Percentiles rank a stretch among this genome's conserved stretches.
Evolutionary conservation across 805 yeast genomes (phyloP).

Genomic region (Maudiozyma saulgeensis): DNA sequence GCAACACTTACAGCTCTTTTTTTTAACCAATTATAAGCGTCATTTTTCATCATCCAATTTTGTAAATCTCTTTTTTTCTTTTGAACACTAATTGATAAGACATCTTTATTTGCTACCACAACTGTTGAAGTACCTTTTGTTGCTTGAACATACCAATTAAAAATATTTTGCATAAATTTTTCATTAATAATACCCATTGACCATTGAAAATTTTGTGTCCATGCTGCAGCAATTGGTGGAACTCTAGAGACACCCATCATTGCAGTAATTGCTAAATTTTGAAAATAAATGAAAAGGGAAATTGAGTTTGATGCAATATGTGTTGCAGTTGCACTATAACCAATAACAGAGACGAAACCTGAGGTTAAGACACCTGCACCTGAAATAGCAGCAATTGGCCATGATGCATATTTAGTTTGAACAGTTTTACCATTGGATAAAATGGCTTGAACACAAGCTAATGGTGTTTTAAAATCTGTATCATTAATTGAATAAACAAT

Average conservation of each 20-base stretch:
- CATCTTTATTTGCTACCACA: constrained; percentile 50
- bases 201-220: constrained; percentile 97
- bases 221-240: constrained; percentile 96
- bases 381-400: constrained; percentile 93
- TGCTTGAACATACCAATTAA: constrained; percentile 90
- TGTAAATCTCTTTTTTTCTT: constrained; percentile 31
- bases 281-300: constrained; percentile 88
- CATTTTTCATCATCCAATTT: constrained; percentile 18
- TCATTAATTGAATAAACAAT: constrained; percentile 45
- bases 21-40: constrained; percentile 6
- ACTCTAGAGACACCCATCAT: constrained; percentile 91
- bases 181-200: constrained; percentile 82
- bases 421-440: constrained; percentile 87
- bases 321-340: constrained; percentile 88
- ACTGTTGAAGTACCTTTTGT: constrained; percentile 87
- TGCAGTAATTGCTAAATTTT: constrained; percentile 79
- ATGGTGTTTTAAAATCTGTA: constrained; percentile 33
- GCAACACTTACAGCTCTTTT: constrained; percentile 32
- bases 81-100: constrained; percentile 79
- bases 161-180: constrained; percentile 68
- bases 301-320: constrained; percentile 96
- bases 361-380: constrained; percentile 83
- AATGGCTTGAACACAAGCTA: constrained; percentile 90
- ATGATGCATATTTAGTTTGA: constrained; percentile 80
- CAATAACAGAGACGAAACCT: constrained; percentile 76